These are phyloP conservation scores for Hirschioporus abietinus DNA, from an alignment of 768 basidiomycete species.

Conservation along the genomic window DNA sequence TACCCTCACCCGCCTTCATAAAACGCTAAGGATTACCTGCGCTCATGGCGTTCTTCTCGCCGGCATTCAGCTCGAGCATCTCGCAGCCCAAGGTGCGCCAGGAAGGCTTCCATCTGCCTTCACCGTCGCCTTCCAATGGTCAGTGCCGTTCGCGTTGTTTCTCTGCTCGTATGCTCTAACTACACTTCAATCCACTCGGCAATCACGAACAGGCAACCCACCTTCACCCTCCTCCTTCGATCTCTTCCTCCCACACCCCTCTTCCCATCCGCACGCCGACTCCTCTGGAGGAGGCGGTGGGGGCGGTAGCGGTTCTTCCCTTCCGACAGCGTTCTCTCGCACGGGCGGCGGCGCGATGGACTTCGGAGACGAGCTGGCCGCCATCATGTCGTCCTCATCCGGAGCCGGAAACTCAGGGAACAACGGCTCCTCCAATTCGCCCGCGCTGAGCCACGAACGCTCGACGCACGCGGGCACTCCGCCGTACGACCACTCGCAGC, in stretches of 20 bases:
- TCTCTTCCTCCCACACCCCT: slow-evolving; percentile 42
- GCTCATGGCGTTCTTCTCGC: slow-evolving; percentile 28
- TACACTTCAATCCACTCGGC: slow-evolving; percentile 10
- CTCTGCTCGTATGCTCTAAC: slow-evolving; percentile 20
- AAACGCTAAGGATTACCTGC: not conserved
- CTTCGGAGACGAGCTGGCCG: slow-evolving; percentile 65
- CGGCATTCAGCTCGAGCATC: slow-evolving; percentile 32
- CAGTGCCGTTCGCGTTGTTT: slow-evolving; percentile 24
- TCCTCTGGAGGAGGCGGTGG: slow-evolving; percentile 22
- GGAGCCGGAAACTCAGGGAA: not conserved
- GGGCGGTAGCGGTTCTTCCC: slow-evolving; percentile 10
- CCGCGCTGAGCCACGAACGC: slow-evolving; percentile 35
- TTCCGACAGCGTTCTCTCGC: slow-evolving; percentile 9
- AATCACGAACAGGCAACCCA: slow-evolving; percentile 27
- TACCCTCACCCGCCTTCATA: not conserved
- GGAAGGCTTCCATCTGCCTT: slow-evolving; percentile 68
- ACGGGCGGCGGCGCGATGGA: slow-evolving; percentile 32
- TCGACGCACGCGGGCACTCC: slow-evolving; percentile 30
- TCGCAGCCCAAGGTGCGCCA: slow-evolving; percentile 53
- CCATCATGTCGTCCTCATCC: slow-evolving; percentile 35
- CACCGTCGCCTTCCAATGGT: slow-evolving; percentile 29
- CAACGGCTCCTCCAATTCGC: slow-evolving; percentile 18
- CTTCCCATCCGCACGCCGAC: slow-evolving; percentile 28
- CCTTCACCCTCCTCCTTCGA: slow-evolving; percentile 40
- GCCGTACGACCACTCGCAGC: slow-evolving; percentile 20